Evolutionary conservation across 495 filamentous ascomycete genomes (phyloP), one percentile per base, ranked within the genome.

Genomic region (Xylaria telfairii): DNA sequence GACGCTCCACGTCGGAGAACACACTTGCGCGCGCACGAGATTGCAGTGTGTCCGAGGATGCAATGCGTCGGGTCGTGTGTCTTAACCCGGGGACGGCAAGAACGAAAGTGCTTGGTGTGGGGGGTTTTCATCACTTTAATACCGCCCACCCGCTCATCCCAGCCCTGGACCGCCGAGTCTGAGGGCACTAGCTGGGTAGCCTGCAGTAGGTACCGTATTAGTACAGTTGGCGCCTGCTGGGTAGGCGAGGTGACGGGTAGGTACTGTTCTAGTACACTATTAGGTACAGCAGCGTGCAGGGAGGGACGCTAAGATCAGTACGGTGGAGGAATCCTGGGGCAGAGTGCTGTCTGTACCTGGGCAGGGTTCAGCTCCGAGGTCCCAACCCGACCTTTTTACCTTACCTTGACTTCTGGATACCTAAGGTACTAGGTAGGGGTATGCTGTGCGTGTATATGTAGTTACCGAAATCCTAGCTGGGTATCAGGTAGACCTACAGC

Each of bases 61-160:
- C 47, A 66, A 37, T 39, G 64, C 44, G 44, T 66, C 15, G 32
- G 46, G n/a, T 53, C 37, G 59, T 41, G 59, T 65, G 64, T 53
- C 46, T 32, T 21, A 60, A 53, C 53, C 65, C 65, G 65, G 47
- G 65, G 44, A 67, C 47, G 51, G 53, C 34, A 17, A 68, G 65
- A 68, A 67, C 65, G 39, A 68, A 13, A 60, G 39, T 8, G 53
- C 65, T 37, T 68, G 65, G 51, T 53, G 65, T 57, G 65, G 51
- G 65, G 62, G 65, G 49, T 34, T 60, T 47, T 34, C 51, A 46
- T 68, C 53, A 32, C 39, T 68, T 68, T 68, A 68, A 68, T 68
- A 68, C 34, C 49, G 54, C 54, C 65, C 54, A 9, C 51, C 49
- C 12, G 37, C 39, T n/a, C 54, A 46, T 42, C 49, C 65, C 65